phyloP scores from a whole-genome alignment of 306 rosid genomes.

The Rosa rugosa region DNA sequence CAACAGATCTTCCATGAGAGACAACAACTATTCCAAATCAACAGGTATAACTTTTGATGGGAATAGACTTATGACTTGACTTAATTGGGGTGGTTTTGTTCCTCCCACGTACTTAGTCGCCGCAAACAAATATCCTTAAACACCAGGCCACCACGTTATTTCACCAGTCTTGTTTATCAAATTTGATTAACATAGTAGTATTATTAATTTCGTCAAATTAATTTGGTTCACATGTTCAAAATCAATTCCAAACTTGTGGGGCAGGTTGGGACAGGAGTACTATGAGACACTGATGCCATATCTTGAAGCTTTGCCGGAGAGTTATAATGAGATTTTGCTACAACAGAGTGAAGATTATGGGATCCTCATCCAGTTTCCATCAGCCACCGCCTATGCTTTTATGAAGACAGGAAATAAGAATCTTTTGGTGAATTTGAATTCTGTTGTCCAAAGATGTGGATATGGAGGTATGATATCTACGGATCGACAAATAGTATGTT shows the following conservation, averaged over 20 bases:
- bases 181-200: neutral
- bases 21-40: neutral
- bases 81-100: too few relatives aligned
- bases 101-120: too few relatives aligned
- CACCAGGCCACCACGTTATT: too few relatives aligned
- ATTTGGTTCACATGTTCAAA: neutral
- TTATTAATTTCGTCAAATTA: neutral
- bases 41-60: neutral
- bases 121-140: too few relatives aligned
- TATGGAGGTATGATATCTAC: neutral
- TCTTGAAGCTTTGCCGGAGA: conserved; percentile 12
- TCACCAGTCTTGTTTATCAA: neutral
- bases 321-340: neutral
- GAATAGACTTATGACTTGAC: too few relatives aligned
- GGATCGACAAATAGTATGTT: too few relatives aligned
- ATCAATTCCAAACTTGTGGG: neutral
- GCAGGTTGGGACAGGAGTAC: neutral
- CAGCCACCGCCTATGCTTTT: conserved; percentile 20
- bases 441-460: neutral
- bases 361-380: conserved; percentile 10
- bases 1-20: conserved; percentile 13
- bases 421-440: conserved; percentile 3
- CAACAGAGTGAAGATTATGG: neutral
- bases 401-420: conserved; percentile 9
- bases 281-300: neutral